These are phyloP conservation scores for Polyplosphaeria fusca DNA, from an alignment of 495 filamentous ascomycete genomes.

Conservation along the genomic window DNA sequence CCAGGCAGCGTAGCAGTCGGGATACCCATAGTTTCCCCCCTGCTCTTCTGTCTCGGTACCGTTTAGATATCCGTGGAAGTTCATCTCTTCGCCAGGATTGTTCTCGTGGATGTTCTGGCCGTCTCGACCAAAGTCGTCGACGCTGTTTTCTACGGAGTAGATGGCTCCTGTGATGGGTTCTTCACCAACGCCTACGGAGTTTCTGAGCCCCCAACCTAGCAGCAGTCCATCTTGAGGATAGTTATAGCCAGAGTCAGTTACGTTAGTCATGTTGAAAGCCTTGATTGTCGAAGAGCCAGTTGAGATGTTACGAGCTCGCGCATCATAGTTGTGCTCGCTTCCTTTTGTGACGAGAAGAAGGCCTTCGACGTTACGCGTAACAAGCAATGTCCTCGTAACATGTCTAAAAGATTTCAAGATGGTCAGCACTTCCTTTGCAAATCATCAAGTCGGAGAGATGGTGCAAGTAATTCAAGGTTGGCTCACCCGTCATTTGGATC, in stretches of 20 bases:
- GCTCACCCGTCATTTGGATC: too few relatives aligned
- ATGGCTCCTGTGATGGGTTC: slow-evolving; percentile 53
- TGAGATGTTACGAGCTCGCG: slow-evolving; percentile 42
- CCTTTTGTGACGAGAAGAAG: slow-evolving; percentile 63
- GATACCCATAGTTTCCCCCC: slow-evolving; percentile 65
- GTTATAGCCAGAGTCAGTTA: slow-evolving; percentile 42
- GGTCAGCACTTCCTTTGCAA: too few relatives aligned
- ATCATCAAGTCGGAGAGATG: too few relatives aligned
- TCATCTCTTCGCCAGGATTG: slow-evolving; percentile 74
- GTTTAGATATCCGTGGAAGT: slow-evolving; percentile 63
- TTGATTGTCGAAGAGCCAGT: slow-evolving; percentile 63
- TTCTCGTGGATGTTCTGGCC: slow-evolving; percentile 61
- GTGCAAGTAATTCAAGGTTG: too few relatives aligned
- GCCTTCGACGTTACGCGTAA: slow-evolving; percentile 50
- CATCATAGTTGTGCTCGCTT: slow-evolving; percentile 60
- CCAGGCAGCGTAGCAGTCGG: slow-evolving; percentile 65
- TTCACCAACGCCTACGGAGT: slow-evolving; percentile 65
- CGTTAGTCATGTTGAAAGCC: slow-evolving; percentile 56
- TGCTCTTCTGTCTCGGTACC: slow-evolving; percentile 42
- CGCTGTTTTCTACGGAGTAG: slow-evolving; percentile 71
- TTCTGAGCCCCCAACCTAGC: slow-evolving; percentile 70
- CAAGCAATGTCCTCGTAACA: slow-evolving; percentile 60
- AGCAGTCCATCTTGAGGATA: slow-evolving; percentile 51
- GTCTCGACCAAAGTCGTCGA: slow-evolving; percentile 58
- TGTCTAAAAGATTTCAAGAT: slow-evolving; percentile 54